Base-by-base conservation (phyloP, 2,329 filamentous ascomycete genomes). In the Aspergillus persii region DNA sequence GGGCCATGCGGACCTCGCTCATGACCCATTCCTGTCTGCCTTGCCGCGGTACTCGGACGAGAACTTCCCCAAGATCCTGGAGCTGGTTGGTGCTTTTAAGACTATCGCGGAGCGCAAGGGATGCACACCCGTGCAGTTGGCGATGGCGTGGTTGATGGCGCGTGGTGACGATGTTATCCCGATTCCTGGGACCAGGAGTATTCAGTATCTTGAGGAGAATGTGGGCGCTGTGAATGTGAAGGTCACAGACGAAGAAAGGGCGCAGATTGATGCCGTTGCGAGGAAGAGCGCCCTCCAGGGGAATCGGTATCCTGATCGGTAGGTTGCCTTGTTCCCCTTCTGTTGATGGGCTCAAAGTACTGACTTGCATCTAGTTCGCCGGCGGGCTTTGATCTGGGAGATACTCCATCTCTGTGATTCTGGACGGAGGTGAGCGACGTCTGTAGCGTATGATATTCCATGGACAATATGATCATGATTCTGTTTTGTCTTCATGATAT, bases 91-190 rank as follows among this genome's bases (percentile, higher is more conserved):
- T 44, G 69, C 71, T 5, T 76, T 88, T 57, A 69, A 73, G 3
- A 74, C 67, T 4, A 67, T 88, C 5, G 85, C 84, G 0, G 73
- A 79, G 47, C 76, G 74, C 61, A 88, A 89, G 72, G 79, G 76
- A 3, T 79, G 77, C 50, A 86, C 86, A 0, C 65, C 84, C 0
- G 79, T 78, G 1, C 83, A 90, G 68, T 68, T 90, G 33, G 82
- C 84, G 1, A 75, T 89, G 30, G 86, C 86, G 0, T 90, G 87
- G 86, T 65, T 89, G 57, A 66, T 87, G 63, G 81, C 81, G 3
- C 85, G 89, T 65, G 84, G 84, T 2, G 36, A 61, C 4, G 68
- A 70, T 47, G 66, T 71, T 36, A 65, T 73, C 27, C 68, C 69
- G 2, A 71, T 73, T 33, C 69, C 69, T 0, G 69, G 69, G 7